These are phyloP conservation scores for Debaryomycetaceae sp. DNA, from an alignment of 1,139 yeast genomes.

Conservation along the genomic window DNA sequence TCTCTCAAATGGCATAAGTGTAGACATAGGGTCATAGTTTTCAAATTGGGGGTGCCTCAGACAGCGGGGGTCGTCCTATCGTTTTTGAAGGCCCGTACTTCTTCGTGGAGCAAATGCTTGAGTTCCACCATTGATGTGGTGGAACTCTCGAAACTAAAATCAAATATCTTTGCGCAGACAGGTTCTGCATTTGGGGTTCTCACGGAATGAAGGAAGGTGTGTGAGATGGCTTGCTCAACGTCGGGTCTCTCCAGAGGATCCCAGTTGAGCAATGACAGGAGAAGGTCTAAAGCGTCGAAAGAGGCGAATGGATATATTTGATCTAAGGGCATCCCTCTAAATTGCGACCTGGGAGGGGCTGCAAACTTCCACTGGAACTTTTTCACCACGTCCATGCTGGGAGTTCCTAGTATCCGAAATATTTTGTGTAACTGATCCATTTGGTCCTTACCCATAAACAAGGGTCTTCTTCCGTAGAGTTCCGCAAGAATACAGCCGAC, in stretches of 20 bases:
- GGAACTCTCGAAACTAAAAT: slow-evolving; percentile 58
- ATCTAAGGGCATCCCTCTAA: slow-evolving; percentile 42
- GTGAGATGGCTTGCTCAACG: slow-evolving; percentile 51
- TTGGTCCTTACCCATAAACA: slow-evolving; percentile 69
- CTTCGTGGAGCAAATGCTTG: slow-evolving; percentile 43
- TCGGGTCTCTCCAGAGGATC: slow-evolving; percentile 46
- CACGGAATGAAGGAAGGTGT: slow-evolving; percentile 46
- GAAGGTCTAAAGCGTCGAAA: slow-evolving; percentile 41
- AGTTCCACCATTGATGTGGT: slow-evolving; percentile 36
- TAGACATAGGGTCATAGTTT: too few species aligned
- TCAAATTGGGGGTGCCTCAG: neutral
- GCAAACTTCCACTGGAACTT: slow-evolving; percentile 27
- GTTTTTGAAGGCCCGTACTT: slow-evolving; percentile 31
- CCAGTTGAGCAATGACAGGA: slow-evolving; percentile 59
- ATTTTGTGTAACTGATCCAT: slow-evolving; percentile 63
- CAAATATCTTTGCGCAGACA: slow-evolving; percentile 44
- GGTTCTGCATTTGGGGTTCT: slow-evolving; percentile 54
- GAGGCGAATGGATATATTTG: slow-evolving; percentile 60
- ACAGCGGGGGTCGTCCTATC: slow-evolving; percentile 2
- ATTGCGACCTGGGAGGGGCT: slow-evolving; percentile 36
- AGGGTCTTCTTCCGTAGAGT: slow-evolving; percentile 66
- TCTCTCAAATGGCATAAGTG: too few species aligned
- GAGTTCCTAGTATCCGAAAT: slow-evolving; percentile 61
- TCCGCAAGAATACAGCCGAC: slow-evolving; percentile 79
- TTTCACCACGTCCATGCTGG: slow-evolving; percentile 38